phyloP scores from a whole-genome alignment of 2,329 filamentous ascomycete genomes.

The Fusarium sp. region DNA sequence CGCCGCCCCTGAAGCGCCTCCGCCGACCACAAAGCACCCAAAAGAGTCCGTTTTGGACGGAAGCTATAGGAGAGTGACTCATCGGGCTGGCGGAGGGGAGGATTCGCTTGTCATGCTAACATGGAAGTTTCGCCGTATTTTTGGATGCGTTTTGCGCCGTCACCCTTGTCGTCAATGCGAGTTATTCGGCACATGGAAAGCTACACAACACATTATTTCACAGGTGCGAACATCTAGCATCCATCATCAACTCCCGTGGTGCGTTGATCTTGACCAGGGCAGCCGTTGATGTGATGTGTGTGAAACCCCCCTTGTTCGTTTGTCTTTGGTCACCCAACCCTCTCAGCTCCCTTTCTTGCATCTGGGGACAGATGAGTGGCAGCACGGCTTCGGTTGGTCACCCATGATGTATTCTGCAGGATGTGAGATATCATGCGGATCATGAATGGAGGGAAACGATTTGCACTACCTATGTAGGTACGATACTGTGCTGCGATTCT shows the following conservation, averaged over 20 bases:
- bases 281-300: neutral
- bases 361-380: slow-evolving; percentile 31
- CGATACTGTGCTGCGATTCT: slow-evolving; percentile 3
- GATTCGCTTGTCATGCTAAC: slow-evolving; percentile 9
- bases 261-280: slow-evolving; percentile 25
- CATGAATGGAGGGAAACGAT: slow-evolving; percentile 9
- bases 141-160: slow-evolving; percentile 24
- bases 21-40: slow-evolving; percentile 31
- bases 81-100: slow-evolving; percentile 34
- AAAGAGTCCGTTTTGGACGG: slow-evolving; percentile 26
- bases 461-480: slow-evolving; percentile 3
- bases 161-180: slow-evolving; percentile 32
- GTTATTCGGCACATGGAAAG: slow-evolving; percentile 40
- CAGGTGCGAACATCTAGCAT: slow-evolving; percentile 15
- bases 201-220: slow-evolving; percentile 24
- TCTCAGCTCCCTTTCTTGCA: slow-evolving; percentile 39
- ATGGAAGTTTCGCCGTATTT: slow-evolving; percentile 20
- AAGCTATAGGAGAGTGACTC: slow-evolving; percentile 36
- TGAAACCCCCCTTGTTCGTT: slow-evolving; percentile 34
- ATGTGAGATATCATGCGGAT: slow-evolving; percentile 25
- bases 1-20: slow-evolving; percentile 31
- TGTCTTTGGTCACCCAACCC: slow-evolving; percentile 18
- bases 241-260: slow-evolving; percentile 38
- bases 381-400: slow-evolving; percentile 23
- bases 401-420: slow-evolving; percentile 29